phyloP scores from a whole-genome alignment of 2,329 filamentous ascomycete species.

The Colletotrichum graminicola region DNA sequence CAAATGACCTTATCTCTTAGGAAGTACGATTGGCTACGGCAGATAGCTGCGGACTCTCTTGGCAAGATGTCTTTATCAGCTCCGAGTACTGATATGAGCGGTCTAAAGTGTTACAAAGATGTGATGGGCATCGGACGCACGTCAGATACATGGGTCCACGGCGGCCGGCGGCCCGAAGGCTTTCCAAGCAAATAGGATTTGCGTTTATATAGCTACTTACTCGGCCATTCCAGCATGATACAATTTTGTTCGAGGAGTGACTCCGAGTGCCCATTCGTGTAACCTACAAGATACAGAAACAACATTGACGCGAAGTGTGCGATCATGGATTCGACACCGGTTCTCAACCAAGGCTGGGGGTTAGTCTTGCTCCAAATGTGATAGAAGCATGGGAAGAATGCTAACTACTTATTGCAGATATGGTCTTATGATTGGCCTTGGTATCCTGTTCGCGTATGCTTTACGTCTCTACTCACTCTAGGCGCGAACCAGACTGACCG shows the following conservation, averaged over 20 bases:
- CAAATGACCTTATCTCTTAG: conserved; percentile 39
- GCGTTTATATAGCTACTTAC: conserved; percentile 10
- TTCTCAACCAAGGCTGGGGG: conserved; percentile 42
- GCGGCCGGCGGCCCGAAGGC: conserved; percentile 12
- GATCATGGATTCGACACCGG: conserved; percentile 36
- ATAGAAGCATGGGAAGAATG: no score
- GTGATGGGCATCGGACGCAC: not conserved
- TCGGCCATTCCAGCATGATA: not conserved
- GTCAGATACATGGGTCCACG: not conserved
- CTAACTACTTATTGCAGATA: conserved; percentile 23
- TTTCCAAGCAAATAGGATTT: not conserved
- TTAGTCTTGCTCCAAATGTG: not conserved
- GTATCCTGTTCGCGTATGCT: conserved; percentile 38
- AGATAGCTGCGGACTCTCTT: not conserved
- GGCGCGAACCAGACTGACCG: not conserved
- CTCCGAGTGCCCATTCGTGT: not conserved
- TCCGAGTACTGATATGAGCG: not conserved
- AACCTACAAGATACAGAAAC: not conserved
- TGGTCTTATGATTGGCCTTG: conserved; percentile 41
- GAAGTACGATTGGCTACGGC: not conserved
- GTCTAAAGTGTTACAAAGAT: not conserved
- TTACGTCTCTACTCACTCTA: no score
- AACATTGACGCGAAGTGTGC: no score
- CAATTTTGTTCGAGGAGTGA: no score
- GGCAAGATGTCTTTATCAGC: conserved; percentile 9